These are phyloP conservation scores for Panicum miliaceum DNA, from an alignment of 176 grass and related monocot genomes.

Conservation along the genomic window DNA sequence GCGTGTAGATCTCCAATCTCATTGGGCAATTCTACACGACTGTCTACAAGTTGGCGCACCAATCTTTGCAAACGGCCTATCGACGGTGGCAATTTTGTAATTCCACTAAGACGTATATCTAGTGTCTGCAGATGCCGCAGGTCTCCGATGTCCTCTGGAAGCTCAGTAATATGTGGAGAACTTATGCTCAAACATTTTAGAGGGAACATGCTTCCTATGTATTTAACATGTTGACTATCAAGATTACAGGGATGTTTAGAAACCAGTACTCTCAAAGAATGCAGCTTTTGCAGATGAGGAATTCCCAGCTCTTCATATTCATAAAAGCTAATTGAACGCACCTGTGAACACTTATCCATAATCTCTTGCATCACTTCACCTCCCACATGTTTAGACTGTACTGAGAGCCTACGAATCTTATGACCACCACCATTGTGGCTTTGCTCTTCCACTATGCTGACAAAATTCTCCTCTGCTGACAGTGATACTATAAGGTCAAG, in stretches of 20 bases:
- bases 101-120: neutral
- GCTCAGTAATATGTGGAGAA: neutral
- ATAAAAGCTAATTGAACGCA: neutral
- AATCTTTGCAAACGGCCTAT: neutral
- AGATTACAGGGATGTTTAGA: neutral
- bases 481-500: neutral
- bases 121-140: neutral
- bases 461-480: neutral
- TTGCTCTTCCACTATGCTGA: neutral
- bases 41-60: neutral
- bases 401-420: neutral
- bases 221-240: neutral
- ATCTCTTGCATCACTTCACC: neutral
- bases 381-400: neutral
- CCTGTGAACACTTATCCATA: neutral
- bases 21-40: neutral
- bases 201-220: neutral
- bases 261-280: neutral
- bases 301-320: accelerated
- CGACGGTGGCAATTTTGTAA: neutral
- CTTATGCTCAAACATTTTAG: neutral
- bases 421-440: neutral
- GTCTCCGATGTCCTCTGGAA: neutral
- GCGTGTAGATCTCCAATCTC: neutral
- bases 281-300: neutral